Base-by-base conservation (phyloP, 1,284 basidiomycete species). In the Puccinia novopanici region DNA sequence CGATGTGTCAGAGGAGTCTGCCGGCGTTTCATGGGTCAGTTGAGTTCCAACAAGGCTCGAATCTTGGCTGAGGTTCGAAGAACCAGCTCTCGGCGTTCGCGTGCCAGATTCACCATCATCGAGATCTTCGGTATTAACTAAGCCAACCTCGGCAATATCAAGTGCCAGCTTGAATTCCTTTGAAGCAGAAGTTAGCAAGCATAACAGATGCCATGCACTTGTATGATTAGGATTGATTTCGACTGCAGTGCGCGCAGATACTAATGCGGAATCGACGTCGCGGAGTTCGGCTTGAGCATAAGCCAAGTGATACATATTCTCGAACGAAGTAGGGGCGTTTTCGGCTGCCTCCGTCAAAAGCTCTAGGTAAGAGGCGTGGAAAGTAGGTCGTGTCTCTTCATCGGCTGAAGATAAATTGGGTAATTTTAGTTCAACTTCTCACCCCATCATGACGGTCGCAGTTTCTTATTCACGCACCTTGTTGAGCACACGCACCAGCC, bases 161-260 rank as follows among this genome's bases (percentile, higher is more conserved):
- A 88, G 88, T 0, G 95, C 95, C 8, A 91, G 91, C 48, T 87
- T 87, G 92, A 93, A 95, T 84, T 95, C 91, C 81, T 92, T 93
- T 48, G 89, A 88, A 6, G 92, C 91, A 0, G 91, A 91, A 13
- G 95, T 88, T 19, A 98, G 86, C 6, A 99, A 87, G 0, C 92
- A 93, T 0, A 98, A 89, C 22, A 98, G 88, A 86, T 98, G 96
- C 96, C 95, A 98, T 79, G 92, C 91, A 57, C 93, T 89, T 37
- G 93, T 88, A 83, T 93, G 91, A 34, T 87, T 87, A 0, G 92
- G 88, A 76, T 92, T 91, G 3, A 89, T 88, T 86, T 95, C 93
- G 22, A 84, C 83, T 0, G 93, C 92, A 15, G 88, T 86, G 15
- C 92, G 90, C 0, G 93, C 92, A 59, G 90, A 88, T 10, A 89